Evolutionary conservation across 768 basidiomycete species (phyloP).

Genomic region (Naganishia friedmannii): DNA sequence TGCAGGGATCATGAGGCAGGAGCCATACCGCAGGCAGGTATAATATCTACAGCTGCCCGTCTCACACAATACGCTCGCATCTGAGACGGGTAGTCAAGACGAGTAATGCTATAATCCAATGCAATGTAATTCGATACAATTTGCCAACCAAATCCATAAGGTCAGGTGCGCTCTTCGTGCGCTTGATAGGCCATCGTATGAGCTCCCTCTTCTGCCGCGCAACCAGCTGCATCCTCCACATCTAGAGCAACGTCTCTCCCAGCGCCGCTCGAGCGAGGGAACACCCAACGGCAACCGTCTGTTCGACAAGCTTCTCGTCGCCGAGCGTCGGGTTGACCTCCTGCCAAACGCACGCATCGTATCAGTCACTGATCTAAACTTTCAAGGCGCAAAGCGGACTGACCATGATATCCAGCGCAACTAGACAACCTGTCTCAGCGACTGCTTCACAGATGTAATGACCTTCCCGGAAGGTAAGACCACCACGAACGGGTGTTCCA

Average conservation of each 20-base stretch:
- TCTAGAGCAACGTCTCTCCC: constrained; percentile 48
- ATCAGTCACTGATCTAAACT: not conserved
- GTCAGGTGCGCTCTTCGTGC: no score
- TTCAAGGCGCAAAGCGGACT: constrained; percentile 39
- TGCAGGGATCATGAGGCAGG: no score
- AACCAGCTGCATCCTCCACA: no score
- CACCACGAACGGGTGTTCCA: constrained; percentile 73
- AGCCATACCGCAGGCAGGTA: no score
- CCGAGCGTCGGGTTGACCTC: constrained; percentile 95
- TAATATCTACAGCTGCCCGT: no score
- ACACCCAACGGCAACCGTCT: constrained; percentile 69
- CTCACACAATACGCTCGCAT: no score
- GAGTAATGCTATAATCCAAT: no score
- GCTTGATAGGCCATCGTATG: no score
- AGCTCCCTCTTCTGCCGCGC: no score
- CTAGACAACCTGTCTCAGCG: constrained; percentile 85
- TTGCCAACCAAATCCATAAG: no score
- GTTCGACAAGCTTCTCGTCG: constrained; percentile 68
- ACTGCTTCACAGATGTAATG: constrained; percentile 95
- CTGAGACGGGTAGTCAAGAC: no score
- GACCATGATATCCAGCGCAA: constrained; percentile 91
- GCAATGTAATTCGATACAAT: no score
- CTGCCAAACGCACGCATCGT: constrained; percentile 51
- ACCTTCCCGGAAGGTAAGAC: constrained; percentile 94
- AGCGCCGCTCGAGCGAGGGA: constrained; percentile 51